Conservation (phyloP, 1,284 basidiomycete genomes). For the Cutaneotrichosporon sp. region DNA sequence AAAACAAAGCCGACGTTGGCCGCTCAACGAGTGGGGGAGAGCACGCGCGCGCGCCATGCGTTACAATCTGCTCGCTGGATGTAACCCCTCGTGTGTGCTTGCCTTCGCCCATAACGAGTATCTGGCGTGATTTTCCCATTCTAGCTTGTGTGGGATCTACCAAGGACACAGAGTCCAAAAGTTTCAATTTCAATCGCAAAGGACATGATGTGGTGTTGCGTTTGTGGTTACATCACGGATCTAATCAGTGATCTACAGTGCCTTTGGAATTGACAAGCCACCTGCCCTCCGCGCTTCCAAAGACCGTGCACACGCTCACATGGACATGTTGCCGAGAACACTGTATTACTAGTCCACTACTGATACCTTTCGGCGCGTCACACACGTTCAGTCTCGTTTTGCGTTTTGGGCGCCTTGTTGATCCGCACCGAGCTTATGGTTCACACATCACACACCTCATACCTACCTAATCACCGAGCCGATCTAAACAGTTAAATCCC, state of each 20-base stretch:
- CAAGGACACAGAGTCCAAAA: no score
- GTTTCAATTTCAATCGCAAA: neutral
- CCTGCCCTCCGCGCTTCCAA: neutral
- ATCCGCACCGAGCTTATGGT: neutral
- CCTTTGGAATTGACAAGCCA: neutral
- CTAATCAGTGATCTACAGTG: no score
- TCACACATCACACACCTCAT: neutral
- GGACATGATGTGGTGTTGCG: no score
- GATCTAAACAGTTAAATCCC: neutral
- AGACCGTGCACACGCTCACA: neutral
- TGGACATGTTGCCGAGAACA: neutral
- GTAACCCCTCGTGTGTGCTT: neutral
- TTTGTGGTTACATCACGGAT: no score
- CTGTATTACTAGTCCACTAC: neutral
- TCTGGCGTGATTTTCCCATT: neutral
- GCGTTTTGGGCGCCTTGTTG: neutral
- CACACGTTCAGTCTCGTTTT: neutral
- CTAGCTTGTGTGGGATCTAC: neutral
- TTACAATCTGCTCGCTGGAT: neutral
- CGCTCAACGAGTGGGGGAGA: neutral
- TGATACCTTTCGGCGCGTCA: no score
- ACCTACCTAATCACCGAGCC: neutral
- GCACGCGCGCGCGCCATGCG: neutral
- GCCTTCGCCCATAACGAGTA: neutral
- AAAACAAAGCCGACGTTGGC: slow-evolving; percentile 2